Conservation (phyloP, 352 stramenopile genomes). For the Pythium monospermum region DNA sequence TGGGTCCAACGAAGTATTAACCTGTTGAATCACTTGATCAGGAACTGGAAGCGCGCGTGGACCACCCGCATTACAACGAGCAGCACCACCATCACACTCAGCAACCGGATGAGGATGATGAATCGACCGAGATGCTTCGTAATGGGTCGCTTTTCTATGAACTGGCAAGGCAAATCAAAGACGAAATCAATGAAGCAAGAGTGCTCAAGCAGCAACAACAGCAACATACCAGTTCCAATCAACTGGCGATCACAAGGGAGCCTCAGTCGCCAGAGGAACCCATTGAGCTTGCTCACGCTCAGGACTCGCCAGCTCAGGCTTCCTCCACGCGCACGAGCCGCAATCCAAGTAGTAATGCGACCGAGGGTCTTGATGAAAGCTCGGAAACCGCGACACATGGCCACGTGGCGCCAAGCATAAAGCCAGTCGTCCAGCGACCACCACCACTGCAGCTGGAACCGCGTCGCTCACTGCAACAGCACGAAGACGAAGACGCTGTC, state of each 20-base stretch:
- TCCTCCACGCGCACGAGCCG: conserved; percentile 23
- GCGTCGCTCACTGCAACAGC: conserved; percentile 8
- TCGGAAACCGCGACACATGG: not conserved
- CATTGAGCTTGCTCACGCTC: not conserved
- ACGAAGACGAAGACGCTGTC: not conserved
- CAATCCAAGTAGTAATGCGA: conserved; percentile 13
- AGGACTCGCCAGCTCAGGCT: not conserved
- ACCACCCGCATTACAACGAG: conserved; percentile 5
- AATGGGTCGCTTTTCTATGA: conserved; percentile 43
- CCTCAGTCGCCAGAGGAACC: not conserved
- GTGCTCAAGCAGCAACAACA: not conserved
- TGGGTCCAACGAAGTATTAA: not conserved
- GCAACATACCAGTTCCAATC: too few relatives aligned
- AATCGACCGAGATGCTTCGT: conserved; percentile 17
- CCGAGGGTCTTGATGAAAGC: conserved; percentile 3
- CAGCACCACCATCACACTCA: not conserved
- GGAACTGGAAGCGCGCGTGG: conserved; percentile 29
- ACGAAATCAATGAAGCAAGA: conserved; percentile 8
- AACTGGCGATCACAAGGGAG: too few relatives aligned
- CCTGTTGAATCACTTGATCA: not conserved
- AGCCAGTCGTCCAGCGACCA: conserved; percentile 4
- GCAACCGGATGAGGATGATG: conserved; percentile 4
- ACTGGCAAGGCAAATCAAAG: conserved; percentile 29
- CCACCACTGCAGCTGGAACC: conserved; percentile 16
- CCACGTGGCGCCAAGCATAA: not conserved